Evolutionary conservation across 2,329 filamentous ascomycete genomes (phyloP).

Genomic region (Fusarium sp.): DNA sequence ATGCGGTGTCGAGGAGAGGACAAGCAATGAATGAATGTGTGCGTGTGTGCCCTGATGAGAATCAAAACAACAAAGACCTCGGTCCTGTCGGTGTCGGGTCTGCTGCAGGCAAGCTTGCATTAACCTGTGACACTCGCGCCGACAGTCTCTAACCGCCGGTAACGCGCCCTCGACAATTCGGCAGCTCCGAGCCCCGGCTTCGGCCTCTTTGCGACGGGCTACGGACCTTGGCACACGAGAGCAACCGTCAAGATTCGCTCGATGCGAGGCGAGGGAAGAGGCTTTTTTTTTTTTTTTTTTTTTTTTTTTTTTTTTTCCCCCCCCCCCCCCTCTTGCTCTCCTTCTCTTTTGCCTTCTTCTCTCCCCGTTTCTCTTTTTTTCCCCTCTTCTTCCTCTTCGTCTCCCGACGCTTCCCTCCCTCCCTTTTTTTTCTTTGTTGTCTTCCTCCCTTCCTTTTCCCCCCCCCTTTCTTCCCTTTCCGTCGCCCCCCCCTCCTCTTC

Average conservation of each 20-base stretch:
- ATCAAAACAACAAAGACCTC: not conserved
- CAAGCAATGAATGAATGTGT: not conserved
- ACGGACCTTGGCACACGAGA: conserved; percentile 14
- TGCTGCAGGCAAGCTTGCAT: not conserved
- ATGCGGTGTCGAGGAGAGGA: not conserved
- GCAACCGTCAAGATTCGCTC: not conserved
- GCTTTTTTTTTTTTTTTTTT: conserved; percentile 19
- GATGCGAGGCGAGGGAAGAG: not conserved
- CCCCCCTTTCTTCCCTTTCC: too few species aligned
- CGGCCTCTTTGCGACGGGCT: conserved; percentile 23
- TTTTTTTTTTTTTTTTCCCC: too few species aligned
- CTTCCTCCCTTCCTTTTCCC: too few species aligned
- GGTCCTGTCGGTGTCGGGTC: not conserved
- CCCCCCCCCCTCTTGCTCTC: too few species aligned
- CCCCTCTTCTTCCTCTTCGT: too few species aligned
- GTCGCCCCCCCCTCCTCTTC: too few species aligned
- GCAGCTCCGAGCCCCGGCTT: conserved; percentile 18
- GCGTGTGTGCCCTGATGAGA: not conserved
- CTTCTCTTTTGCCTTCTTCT: too few species aligned
- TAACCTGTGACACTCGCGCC: conserved; percentile 4
- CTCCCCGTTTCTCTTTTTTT: too few species aligned
- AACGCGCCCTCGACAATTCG: conserved; percentile 4
- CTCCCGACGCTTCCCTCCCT: too few species aligned
- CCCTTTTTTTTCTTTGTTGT: too few species aligned
- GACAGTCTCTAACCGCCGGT: conserved; percentile 9